These are phyloP conservation scores for Hibiscus syriacus DNA, from an alignment of 345 rosid genomes.

Conservation along the genomic window DNA sequence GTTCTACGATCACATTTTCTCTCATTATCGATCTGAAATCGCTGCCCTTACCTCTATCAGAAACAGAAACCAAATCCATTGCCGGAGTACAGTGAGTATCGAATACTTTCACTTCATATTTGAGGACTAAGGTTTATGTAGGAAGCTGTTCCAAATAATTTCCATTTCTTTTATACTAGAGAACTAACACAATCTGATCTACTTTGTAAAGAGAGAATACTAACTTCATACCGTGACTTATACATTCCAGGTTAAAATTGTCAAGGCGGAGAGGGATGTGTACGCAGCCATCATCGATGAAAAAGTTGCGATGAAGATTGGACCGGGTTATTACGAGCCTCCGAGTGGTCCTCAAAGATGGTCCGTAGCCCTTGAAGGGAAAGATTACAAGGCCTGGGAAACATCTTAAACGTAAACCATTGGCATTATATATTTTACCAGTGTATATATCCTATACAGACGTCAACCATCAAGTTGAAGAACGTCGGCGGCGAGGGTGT, in stretches of 20 bases:
- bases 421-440: background rate
- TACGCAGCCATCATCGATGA: slow-evolving; percentile 79
- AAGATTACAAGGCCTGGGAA: slow-evolving; percentile 91
- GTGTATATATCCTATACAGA: background rate
- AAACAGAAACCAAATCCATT: slow-evolving; percentile 62
- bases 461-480: background rate
- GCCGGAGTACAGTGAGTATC: slow-evolving; percentile 68
- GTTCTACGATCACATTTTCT: slow-evolving; percentile 78
- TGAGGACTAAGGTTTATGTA: background rate
- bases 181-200: background rate
- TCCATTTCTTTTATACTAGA: background rate
- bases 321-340: slow-evolving; percentile 87
- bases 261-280: slow-evolving; percentile 70
- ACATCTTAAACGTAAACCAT: slow-evolving; percentile 30
- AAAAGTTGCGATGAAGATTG: slow-evolving; percentile 80
- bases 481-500: background rate
- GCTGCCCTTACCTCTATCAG: slow-evolving; percentile 64
- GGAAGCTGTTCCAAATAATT: background rate
- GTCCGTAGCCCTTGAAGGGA: slow-evolving; percentile 63
- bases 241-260: slow-evolving; percentile 47
- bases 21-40: slow-evolving; percentile 60
- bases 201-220: background rate
- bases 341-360: slow-evolving; percentile 44
- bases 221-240: slow-evolving; percentile 7
- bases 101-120: background rate